Percentiles rank a stretch among this genome's conserved stretches.
Evolutionary conservation across 768 basidiomycete species (phyloP).

Genomic region (Calocera viscosa): DNA sequence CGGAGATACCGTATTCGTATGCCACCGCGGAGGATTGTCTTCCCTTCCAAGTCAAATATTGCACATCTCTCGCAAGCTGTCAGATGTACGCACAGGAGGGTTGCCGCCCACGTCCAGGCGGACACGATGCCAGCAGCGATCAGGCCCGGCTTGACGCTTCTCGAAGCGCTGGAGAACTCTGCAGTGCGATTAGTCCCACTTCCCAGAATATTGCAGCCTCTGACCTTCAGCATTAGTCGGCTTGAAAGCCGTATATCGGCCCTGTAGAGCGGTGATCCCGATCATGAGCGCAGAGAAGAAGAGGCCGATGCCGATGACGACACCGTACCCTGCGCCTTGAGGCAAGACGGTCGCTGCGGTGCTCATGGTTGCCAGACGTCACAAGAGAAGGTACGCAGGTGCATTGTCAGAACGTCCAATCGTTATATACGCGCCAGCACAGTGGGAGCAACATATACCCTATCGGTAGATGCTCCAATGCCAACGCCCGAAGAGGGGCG

Average conservation of each 20-base stretch:
- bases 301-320: slow-evolving; percentile 66
- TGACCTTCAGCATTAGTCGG: slow-evolving; percentile 54
- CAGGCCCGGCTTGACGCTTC: slow-evolving; percentile 78
- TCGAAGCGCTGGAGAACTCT: slow-evolving; percentile 69
- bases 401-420: neutral
- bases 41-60: neutral
- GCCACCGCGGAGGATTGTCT: slow-evolving; percentile 72
- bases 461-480: neutral
- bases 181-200: neutral
- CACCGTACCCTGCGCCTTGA: slow-evolving; percentile 77
- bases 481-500: neutral
- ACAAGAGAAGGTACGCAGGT: neutral
- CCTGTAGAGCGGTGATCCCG: slow-evolving; percentile 62
- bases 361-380: neutral
- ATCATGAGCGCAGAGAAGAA: slow-evolving; percentile 81
- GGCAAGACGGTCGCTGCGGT: slow-evolving; percentile 34
- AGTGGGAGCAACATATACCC: neutral
- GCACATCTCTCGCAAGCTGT: slow-evolving; percentile 38
- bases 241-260: slow-evolving; percentile 71
- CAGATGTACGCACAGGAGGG: slow-evolving; percentile 39
- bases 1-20: slow-evolving; percentile 74
- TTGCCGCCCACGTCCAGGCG: slow-evolving; percentile 58
- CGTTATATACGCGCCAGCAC: neutral
- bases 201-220: neutral
- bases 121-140: slow-evolving; percentile 88